Percentiles rank a stretch among this genome's conserved stretches.
Evolutionary conservation across 2,329 filamentous ascomycete genomes (phyloP).

Genomic region (Ophiocordyceps camponoti-leonardi): DNA sequence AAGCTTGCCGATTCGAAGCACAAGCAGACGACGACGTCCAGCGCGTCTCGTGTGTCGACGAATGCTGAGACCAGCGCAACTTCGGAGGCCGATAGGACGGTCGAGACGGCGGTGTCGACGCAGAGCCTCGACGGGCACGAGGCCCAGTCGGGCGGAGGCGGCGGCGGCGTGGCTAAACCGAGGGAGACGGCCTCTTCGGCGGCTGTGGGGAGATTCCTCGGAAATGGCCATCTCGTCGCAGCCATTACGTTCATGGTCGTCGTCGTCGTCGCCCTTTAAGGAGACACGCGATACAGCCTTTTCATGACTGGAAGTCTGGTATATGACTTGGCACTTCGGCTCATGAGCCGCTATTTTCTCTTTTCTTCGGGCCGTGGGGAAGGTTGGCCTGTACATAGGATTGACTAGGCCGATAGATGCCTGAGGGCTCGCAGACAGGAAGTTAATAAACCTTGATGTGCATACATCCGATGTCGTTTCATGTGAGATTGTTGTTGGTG

Average conservation of each 20-base stretch:
- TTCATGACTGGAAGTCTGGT: not conserved
- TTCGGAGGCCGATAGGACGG: not conserved
- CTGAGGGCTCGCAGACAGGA: not conserved
- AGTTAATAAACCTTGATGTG: not conserved
- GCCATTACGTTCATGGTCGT: not conserved
- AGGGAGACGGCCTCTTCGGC: not conserved
- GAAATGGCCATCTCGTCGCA: not conserved
- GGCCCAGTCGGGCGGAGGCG: not conserved
- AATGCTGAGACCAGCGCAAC: not conserved
- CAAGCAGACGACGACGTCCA: not conserved
- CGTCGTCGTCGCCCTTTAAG: not conserved
- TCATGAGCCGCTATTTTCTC: not conserved
- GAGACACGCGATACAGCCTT: not conserved
- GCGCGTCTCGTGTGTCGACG: not conserved
- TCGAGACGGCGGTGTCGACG: not conserved
- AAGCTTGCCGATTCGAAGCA: constrained; percentile 1
- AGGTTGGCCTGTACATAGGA: not conserved
- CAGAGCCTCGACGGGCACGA: not conserved
- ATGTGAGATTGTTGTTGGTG: not conserved
- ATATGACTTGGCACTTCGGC: too few relatives aligned
- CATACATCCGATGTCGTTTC: not conserved
- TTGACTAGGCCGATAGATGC: not conserved
- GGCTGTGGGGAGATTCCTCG: not conserved
- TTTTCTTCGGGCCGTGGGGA: not conserved
- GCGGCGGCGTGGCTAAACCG: not conserved